Conservation (phyloP, 2,329 filamentous ascomycete genomes). For the Ascomycota sp. region DNA sequence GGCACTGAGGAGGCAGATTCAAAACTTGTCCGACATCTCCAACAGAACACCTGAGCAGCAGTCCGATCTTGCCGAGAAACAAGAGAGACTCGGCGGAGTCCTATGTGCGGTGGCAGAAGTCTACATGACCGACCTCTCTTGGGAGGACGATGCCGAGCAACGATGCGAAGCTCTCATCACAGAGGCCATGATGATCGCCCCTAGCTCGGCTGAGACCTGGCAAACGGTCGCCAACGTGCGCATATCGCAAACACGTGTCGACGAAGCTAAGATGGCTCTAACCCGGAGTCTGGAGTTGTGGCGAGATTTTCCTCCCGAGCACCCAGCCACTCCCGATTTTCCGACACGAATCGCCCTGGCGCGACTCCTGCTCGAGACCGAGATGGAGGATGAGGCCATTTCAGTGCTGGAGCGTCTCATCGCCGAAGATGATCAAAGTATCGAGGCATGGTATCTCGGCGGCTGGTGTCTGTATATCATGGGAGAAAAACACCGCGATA, state of each 20-base stretch:
- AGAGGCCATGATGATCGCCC: conserved; percentile 69
- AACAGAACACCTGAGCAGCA: conserved; percentile 18
- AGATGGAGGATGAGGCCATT: conserved; percentile 65
- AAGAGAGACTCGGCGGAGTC: conserved; percentile 66
- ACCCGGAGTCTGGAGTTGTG: conserved; percentile 61
- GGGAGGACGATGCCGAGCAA: conserved; percentile 73
- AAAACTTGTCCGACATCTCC: conserved; percentile 29
- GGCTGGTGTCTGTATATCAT: conserved; percentile 77
- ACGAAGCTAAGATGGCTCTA: conserved; percentile 63
- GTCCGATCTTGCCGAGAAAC: conserved; percentile 38
- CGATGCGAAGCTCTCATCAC: conserved; percentile 75
- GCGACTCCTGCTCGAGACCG: conserved; percentile 72
- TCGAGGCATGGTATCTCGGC: conserved; percentile 91
- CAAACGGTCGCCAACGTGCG: conserved; percentile 86
- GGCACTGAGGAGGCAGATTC: conserved; percentile 50
- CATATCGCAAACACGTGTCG: conserved; percentile 61
- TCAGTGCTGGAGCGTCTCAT: conserved; percentile 67
- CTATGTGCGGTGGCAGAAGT: conserved; percentile 87
- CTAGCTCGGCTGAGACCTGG: conserved; percentile 66
- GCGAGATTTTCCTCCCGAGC: conserved; percentile 52
- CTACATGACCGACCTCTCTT: conserved; percentile 95
- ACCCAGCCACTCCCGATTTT: conserved; percentile 61
- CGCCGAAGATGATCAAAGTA: conserved; percentile 74
- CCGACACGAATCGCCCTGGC: conserved; percentile 64
- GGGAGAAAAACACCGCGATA: conserved; percentile 37